These are phyloP conservation scores for Tricholoma sp. DNA, from an alignment of 768 basidiomycete genomes.

Conservation along the genomic window DNA sequence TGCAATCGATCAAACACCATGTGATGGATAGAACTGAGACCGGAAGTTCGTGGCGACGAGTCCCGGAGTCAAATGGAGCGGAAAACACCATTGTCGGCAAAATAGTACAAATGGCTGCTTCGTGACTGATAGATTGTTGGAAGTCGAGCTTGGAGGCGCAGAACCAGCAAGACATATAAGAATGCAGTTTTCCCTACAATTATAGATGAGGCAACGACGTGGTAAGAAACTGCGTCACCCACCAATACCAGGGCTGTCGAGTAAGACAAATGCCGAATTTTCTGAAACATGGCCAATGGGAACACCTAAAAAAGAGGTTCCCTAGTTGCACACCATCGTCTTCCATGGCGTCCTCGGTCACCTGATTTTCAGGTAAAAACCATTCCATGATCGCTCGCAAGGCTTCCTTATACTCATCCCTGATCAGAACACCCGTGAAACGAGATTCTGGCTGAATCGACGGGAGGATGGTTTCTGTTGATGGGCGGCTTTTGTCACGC, in stretches of 20 bases:
- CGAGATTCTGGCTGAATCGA: slow-evolving; percentile 10
- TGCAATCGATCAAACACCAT: slow-evolving; percentile 14
- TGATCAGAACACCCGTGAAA: slow-evolving; percentile 13
- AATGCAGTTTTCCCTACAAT: not conserved
- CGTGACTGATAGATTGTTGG: slow-evolving; percentile 12
- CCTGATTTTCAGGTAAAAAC: slow-evolving; percentile 5
- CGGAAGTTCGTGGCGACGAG: slow-evolving; percentile 3
- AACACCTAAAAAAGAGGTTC: slow-evolving; percentile 3
- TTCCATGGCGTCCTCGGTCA: slow-evolving; percentile 9
- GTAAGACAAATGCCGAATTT: slow-evolving; percentile 9
- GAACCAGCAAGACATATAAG: slow-evolving; percentile 9
- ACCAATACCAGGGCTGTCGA: slow-evolving; percentile 13
- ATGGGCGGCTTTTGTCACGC: slow-evolving; percentile 16
- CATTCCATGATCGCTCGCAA: slow-evolving; percentile 8
- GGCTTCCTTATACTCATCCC: slow-evolving; percentile 10
- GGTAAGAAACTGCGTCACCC: slow-evolving; percentile 8
- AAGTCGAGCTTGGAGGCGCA: slow-evolving; percentile 11
- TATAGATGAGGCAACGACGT: slow-evolving; percentile 5
- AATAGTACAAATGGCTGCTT: slow-evolving; percentile 9
- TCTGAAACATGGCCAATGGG: slow-evolving; percentile 7
- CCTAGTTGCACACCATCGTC: not conserved
- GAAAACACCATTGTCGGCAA: slow-evolving; percentile 10
- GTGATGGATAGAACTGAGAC: slow-evolving; percentile 4
- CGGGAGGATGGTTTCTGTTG: slow-evolving; percentile 10
- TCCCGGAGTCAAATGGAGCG: slow-evolving; percentile 5